These are phyloP conservation scores for Talaromyces sp. DNA, from an alignment of 2,329 filamentous ascomycete genomes.

Conservation along the genomic window DNA sequence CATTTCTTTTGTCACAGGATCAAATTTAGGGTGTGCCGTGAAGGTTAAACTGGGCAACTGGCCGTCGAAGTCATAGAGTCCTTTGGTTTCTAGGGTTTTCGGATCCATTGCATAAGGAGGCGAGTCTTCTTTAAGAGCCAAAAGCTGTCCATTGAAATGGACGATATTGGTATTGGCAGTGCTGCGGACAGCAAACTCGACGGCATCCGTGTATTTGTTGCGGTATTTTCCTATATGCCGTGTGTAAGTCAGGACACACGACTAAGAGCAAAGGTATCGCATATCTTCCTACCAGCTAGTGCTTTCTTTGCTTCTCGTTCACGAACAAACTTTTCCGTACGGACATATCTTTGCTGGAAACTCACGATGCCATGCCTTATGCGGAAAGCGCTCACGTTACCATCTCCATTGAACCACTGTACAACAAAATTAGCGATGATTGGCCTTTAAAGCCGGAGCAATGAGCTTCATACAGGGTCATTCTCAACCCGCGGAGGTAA, in stretches of 20 bases:
- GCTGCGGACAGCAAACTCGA: slow-evolving; percentile 32
- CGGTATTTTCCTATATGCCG: slow-evolving; percentile 37
- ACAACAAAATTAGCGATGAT: neutral
- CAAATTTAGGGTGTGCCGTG: slow-evolving; percentile 53
- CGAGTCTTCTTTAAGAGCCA: slow-evolving; percentile 50
- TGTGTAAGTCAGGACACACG: neutral
- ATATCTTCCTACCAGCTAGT: slow-evolving; percentile 18
- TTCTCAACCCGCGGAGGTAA: slow-evolving; percentile 34
- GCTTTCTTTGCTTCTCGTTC: slow-evolving; percentile 39
- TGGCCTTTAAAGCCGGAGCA: neutral
- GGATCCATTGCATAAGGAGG: slow-evolving; percentile 52
- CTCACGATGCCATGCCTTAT: slow-evolving; percentile 34
- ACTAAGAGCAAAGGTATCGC: neutral
- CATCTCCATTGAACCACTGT: slow-evolving; percentile 40
- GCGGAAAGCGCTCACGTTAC: slow-evolving; percentile 38
- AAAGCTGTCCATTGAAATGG: slow-evolving; percentile 52
- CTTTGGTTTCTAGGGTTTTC: slow-evolving; percentile 50
- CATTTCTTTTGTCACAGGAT: slow-evolving; percentile 51
- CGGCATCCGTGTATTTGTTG: slow-evolving; percentile 40
- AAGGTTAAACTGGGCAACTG: slow-evolving; percentile 48
- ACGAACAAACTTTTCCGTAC: slow-evolving; percentile 41
- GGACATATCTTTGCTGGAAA: slow-evolving; percentile 39
- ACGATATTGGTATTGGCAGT: slow-evolving; percentile 59
- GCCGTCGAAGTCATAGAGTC: slow-evolving; percentile 50
- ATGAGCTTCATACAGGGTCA: slow-evolving; percentile 23